Evolutionary conservation across 768 basidiomycete genomes (phyloP).

Genomic region (Lactifluus volemus): DNA sequence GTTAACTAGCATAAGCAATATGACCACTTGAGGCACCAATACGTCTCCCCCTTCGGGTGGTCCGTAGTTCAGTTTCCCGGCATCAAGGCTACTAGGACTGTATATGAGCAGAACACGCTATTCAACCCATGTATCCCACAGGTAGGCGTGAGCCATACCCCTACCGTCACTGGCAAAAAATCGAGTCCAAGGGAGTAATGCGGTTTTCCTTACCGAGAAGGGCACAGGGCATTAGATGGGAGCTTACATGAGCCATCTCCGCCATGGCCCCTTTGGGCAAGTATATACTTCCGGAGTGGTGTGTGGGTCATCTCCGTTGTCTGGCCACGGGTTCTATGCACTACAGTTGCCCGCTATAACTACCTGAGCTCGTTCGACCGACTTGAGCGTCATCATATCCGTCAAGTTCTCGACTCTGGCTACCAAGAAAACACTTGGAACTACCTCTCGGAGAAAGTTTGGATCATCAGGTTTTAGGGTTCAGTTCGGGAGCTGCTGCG

Average conservation of each 20-base stretch:
- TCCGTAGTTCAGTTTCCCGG: background rate
- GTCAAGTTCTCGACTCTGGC: slow-evolving; percentile 51
- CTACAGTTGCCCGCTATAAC: slow-evolving; percentile 43
- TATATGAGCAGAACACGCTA: background rate
- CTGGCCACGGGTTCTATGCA: slow-evolving; percentile 44
- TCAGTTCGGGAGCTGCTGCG: no score
- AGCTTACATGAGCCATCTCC: slow-evolving; percentile 8
- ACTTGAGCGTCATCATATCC: slow-evolving; percentile 34
- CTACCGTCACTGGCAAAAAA: background rate
- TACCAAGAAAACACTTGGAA: slow-evolving; percentile 38
- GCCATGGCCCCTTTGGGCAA: background rate
- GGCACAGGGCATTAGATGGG: background rate
- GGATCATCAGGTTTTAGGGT: no score
- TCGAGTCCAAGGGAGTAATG: background rate
- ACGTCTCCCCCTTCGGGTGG: background rate
- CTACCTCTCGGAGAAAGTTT: no score
- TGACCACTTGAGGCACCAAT: background rate
- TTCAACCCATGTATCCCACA: background rate
- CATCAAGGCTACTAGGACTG: background rate
- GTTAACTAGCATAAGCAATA: background rate
- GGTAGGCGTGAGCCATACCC: background rate
- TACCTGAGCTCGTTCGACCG: slow-evolving; percentile 38
- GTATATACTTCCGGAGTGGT: background rate
- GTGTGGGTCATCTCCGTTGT: slow-evolving; percentile 34
- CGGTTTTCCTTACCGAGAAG: background rate